phyloP scores from a whole-genome alignment of 108 stramenopile genomes.

The Conticribra guillardii region DNA sequence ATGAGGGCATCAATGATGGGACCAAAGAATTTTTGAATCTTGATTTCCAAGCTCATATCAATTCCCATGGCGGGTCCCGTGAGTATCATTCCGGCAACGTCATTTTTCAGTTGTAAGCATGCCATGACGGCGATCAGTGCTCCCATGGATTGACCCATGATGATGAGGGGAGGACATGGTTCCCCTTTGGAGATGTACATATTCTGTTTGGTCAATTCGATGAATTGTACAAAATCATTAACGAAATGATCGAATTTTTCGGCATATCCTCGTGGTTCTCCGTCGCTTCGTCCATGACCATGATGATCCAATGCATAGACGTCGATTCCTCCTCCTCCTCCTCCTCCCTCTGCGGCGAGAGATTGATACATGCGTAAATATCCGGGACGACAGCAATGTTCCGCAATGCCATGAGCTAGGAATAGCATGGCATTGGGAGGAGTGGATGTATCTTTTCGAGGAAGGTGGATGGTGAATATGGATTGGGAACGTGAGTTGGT shows the following conservation, averaged over 20 bases:
- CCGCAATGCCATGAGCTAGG: constrained; percentile 32
- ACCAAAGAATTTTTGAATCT: constrained; percentile 41
- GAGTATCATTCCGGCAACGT: constrained; percentile 33
- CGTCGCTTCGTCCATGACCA: constrained; percentile 49
- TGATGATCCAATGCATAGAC: constrained; percentile 42
- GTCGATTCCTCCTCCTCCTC: no score
- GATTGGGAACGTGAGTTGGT: constrained; percentile 36
- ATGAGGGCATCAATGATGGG: constrained; percentile 24
- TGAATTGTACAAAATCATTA: constrained; percentile 26
- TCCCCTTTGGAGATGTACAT: constrained; percentile 23
- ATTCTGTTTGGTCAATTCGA: neutral
- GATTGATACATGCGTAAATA: constrained; percentile 41
- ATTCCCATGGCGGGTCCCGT: constrained; percentile 44
- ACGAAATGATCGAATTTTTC: constrained; percentile 45
- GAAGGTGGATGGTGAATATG: constrained; percentile 33
- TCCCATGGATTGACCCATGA: constrained; percentile 46
- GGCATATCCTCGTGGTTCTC: constrained; percentile 39
- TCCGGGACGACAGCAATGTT: constrained; percentile 43
- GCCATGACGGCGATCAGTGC: constrained; percentile 34
- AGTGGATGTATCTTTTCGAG: constrained; percentile 12
- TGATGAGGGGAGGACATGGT: constrained; percentile 23
- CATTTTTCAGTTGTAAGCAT: constrained; percentile 15
- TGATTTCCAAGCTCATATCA: constrained; percentile 37
- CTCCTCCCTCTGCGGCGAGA: constrained; percentile 42
- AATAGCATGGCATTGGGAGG: constrained; percentile 42